Base-by-base conservation (phyloP, 345 rosid genomes). In the Pugionium dolabratum region DNA sequence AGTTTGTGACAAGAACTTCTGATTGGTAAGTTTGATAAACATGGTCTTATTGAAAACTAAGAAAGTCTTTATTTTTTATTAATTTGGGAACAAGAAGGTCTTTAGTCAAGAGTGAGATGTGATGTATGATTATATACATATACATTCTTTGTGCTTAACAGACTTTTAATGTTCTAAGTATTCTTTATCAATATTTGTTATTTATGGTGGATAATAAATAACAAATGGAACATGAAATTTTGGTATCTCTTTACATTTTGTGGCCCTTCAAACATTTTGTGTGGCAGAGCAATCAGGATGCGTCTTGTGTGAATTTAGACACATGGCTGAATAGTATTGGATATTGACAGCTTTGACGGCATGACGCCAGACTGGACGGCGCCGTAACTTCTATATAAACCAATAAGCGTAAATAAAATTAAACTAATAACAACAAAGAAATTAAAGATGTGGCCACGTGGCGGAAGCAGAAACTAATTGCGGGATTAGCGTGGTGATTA, bases 281-380 rank as follows among this genome's bases (percentile, higher is more conserved):
- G 67, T 45, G 69, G 57, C 63, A 57, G 65, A 49, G 70, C 29
- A 71, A 40, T 32, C 35, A 37, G 41, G 49, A 57, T 48, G 57
- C 43, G 27, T 42, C n/a, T n/a, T n/a, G n/a, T n/a, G n/a, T n/a
- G n/a, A 71, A 18, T 25, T 3, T 5, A n/a, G 27, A 54, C 47
- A 67, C 78, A 69, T 48, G 78, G 42, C 42, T 4, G 18, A 36
- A 49, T 0, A 0, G 6, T 46, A 67, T 46, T 59, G 77, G 73
- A 9, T 1, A 8, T 40, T 73, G 64, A 48, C 78, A 74, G 73
- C 74, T 51, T 48, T 47, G 62, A 62, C 55, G 50, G 67, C 70
- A 70, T 49, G 40, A 75, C 35, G 59, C 57, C 64, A 52, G 71
- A 63, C 29, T 62, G 49, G 75, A 29, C 67, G 64, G 59, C 76